Conservation (phyloP, 495 filamentous ascomycete genomes). For the Aspergillus avenaceus region DNA sequence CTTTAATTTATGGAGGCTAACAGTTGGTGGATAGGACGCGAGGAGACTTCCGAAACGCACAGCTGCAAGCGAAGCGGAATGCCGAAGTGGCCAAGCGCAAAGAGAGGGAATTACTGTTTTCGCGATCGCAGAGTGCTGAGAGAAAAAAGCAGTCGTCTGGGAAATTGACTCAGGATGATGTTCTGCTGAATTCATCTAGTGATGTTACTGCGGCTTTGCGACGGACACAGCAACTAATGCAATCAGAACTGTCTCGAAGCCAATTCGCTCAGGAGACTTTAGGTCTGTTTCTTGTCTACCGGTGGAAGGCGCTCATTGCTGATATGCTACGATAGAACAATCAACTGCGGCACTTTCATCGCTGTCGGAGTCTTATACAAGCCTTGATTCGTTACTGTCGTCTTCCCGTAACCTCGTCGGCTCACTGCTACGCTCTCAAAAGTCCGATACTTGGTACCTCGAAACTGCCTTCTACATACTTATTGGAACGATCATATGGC, state of each 20-base stretch:
- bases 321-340: constrained; percentile 41
- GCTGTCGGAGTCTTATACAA: constrained; percentile 72
- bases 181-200: constrained; percentile 65
- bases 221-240: constrained; percentile 80
- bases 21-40: constrained; percentile 50
- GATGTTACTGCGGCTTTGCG: constrained; percentile 83
- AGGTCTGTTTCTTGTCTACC: constrained; percentile 23
- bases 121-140: constrained; percentile 38
- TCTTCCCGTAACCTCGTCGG: constrained; percentile 70
- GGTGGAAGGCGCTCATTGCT: neutral
- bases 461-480: constrained; percentile 82
- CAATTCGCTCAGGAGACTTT: constrained; percentile 87
- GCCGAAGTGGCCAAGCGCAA: constrained; percentile 66
- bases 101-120: constrained; percentile 74
- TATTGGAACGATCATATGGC: constrained; percentile 71
- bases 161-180: constrained; percentile 60
- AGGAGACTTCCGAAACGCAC: constrained; percentile 75
- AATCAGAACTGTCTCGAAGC: constrained; percentile 73
- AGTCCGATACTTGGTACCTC: constrained; percentile 96
- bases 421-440: constrained; percentile 78
- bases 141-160: constrained; percentile 34
- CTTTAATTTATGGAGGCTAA: constrained; percentile 8
- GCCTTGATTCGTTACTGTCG: constrained; percentile 69
- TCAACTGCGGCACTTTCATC: constrained; percentile 76
- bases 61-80: constrained; percentile 75